Evolutionary conservation across 2,329 filamentous ascomycete genomes (phyloP).

Genomic region (Hypoxylon sp.): DNA sequence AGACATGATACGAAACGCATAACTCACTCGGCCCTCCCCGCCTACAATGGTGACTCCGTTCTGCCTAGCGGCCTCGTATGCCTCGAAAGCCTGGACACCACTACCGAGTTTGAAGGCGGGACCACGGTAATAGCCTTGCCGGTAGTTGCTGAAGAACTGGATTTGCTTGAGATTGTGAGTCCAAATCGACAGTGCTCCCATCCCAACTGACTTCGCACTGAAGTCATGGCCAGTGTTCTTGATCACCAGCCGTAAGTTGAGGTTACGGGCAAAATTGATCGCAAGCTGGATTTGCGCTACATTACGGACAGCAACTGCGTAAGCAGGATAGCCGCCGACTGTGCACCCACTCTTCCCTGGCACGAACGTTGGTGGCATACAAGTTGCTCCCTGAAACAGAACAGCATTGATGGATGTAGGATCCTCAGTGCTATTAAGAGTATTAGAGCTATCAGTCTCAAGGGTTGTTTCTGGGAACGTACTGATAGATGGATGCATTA

Average conservation of each 20-base stretch:
- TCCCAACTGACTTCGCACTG: constrained; percentile 57
- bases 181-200: constrained; percentile 56
- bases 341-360: constrained; percentile 50
- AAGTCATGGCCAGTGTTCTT: constrained; percentile 69
- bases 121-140: constrained; percentile 54
- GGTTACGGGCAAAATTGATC: constrained; percentile 61
- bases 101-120: constrained; percentile 68
- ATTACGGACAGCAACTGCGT: constrained; percentile 58
- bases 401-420: constrained; percentile 49
- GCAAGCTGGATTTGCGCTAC: constrained; percentile 62
- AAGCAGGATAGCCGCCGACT: constrained; percentile 59
- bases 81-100: constrained; percentile 66
- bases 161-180: constrained; percentile 56
- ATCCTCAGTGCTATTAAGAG: constrained; percentile 41
- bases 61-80: constrained; percentile 64
- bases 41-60: constrained; percentile 64
- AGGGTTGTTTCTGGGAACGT: constrained; percentile 3
- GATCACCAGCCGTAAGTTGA: constrained; percentile 65
- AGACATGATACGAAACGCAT: neutral
- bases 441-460: constrained; percentile 9
- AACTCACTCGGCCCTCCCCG: constrained; percentile 61
- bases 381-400: constrained; percentile 49
- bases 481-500: constrained; percentile 48
- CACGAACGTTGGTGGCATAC: constrained; percentile 43
- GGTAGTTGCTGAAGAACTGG: constrained; percentile 54